Evolutionary conservation across 192 early-diverging fungal genomes (phyloP), one percentile per base, ranked within the genome.

Genomic region (Helicostylum pulchrum): DNA sequence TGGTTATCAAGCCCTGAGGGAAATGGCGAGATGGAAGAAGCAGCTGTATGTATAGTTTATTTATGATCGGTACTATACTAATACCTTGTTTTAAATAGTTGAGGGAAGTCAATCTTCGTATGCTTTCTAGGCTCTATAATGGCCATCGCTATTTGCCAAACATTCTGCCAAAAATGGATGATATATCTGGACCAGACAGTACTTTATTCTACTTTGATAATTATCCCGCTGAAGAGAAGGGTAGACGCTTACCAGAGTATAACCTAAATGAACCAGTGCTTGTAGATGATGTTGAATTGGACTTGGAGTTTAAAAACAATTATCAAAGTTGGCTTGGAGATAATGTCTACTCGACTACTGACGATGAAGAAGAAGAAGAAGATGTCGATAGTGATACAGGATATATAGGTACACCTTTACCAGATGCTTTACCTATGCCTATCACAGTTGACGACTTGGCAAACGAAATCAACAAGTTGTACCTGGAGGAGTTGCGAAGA

Each of bases 261-360:
- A 47, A 21, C n/a, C n/a, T 48, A 7, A 36, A 12, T 12, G 44
- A 32, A 34, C 43, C 49, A 8, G 12, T 62, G 8, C 17, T 51
- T 6, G 26, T 43, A 2, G 44, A 61, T n/a, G 58, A 68, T 31
- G 74, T 85, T 44, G 75, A 80, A 31, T 56, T 88, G 45, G 89
- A 90, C 49, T 68, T 65, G 2, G 75, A 76, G 14, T 91, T 90
- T 63, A 76, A 77, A 58, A 70, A 78, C 23, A 83, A 88, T 47
- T 91, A 88, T 60, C 78, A 88, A 60, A 75, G 83, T 34, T 91
- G 90, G 90, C 71, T 85, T 5, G 78, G 83, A 44, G 74, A 78
- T 4, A 82, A 83, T 54, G 80, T 83, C 2, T 80, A 76, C n/a
- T 46, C 58, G 44, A 54, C 63, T 42, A 43, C 19, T 17, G 39